A percentile compares a stretch with the other conserved stretches of the same genome.
Evolutionary conservation across 371 early-diverging fungal species (phyloP).

Genomic region (Rhizopus sp.): DNA sequence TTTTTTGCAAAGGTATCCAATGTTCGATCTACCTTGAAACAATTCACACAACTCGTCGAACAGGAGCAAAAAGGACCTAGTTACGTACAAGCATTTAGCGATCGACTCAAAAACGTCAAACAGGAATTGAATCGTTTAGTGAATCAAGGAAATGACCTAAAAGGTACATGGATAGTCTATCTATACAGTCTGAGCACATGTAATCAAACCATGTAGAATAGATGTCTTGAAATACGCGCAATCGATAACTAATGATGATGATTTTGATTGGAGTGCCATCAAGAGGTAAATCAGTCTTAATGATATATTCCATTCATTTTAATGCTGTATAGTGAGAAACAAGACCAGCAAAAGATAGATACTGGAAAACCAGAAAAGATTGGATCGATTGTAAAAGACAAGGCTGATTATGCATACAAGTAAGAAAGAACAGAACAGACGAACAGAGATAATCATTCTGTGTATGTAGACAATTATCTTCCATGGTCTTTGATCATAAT

Average conservation of each 20-base stretch:
- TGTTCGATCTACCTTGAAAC: constrained; percentile 31
- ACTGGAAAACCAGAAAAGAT: constrained; percentile 30
- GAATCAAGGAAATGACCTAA: constrained; percentile 30
- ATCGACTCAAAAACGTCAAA: constrained; percentile 28
- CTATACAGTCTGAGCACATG: neutral
- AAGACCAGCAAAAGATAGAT: constrained; percentile 21
- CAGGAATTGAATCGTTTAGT: constrained; percentile 28
- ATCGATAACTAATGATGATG: constrained; percentile 19
- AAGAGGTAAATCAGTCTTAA: constrained; percentile 19
- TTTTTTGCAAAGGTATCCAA: constrained; percentile 42
- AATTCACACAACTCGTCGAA: constrained; percentile 35
- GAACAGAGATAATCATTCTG: neutral
- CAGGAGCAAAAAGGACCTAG: constrained; percentile 35
- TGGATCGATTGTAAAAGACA: constrained; percentile 30
- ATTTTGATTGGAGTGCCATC: constrained; percentile 26
- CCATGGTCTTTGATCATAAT: constrained; percentile 22
- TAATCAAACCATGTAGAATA: neutral
- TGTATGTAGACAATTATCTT: constrained; percentile 16
- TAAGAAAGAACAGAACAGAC: constrained; percentile 8
- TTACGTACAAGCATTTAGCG: constrained; percentile 31
- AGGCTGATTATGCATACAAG: constrained; percentile 35
- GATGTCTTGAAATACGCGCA: constrained; percentile 32
- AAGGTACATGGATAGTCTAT: constrained; percentile 23
- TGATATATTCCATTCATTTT: neutral
- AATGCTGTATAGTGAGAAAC: neutral